phyloP scores from a whole-genome alignment of 2,329 filamentous ascomycete genomes.

The Tolypocladium tundrense region DNA sequence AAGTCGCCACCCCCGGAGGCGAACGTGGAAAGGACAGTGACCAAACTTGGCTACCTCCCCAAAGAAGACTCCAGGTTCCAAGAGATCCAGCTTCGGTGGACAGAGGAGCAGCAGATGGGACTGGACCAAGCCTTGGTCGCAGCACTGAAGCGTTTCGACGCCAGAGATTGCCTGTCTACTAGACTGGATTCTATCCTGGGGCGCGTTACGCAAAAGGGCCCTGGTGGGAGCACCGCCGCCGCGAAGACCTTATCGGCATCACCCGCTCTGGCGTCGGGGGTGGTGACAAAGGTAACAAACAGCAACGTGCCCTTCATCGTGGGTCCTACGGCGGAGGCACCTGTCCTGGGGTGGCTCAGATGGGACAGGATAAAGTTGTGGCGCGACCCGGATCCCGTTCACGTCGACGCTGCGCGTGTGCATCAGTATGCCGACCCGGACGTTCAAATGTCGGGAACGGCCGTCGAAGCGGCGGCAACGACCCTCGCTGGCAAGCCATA shows the following conservation, averaged over 20 bases:
- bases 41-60: conserved; percentile 26
- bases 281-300: not conserved
- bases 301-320: conserved; percentile 18
- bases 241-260: conserved; percentile 4
- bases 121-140: conserved; percentile 28
- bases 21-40: conserved; percentile 8
- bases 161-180: conserved; percentile 22
- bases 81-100: conserved; percentile 40
- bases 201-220: conserved; percentile 16
- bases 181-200: conserved; percentile 30
- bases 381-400: conserved; percentile 28
- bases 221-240: not conserved
- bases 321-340: conserved; percentile 26
- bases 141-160: conserved; percentile 32
- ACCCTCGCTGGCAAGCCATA: conserved; percentile 34
- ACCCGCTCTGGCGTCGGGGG: not conserved
- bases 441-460: conserved; percentile 30
- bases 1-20: conserved; percentile 38
- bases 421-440: conserved; percentile 31
- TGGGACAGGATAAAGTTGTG: conserved; percentile 34
- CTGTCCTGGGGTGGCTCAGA: conserved; percentile 30
- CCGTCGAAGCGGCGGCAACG: conserved; percentile 31
- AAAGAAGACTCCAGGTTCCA: conserved; percentile 28
- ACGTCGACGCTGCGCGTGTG: conserved; percentile 18
- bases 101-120: conserved; percentile 35